phyloP scores from a whole-genome alignment of 768 basidiomycete genomes.

The Serendipita sp. region DNA sequence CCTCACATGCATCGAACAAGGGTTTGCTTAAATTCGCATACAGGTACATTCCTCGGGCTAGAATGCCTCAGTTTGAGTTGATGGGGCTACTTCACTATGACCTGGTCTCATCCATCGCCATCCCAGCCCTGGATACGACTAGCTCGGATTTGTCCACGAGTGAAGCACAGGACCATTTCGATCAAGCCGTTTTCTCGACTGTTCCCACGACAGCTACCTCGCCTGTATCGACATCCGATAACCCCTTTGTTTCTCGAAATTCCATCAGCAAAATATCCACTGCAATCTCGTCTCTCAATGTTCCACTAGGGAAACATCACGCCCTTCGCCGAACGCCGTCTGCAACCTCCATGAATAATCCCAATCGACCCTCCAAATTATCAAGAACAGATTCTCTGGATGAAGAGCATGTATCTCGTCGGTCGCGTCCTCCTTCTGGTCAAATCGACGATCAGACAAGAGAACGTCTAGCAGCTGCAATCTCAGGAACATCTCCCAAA shows the following conservation, averaged over 20 bases:
- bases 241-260: not conserved
- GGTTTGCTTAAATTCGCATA: slow-evolving; percentile 9
- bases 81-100: slow-evolving; percentile 84
- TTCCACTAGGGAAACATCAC: not conserved
- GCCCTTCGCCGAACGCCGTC: not conserved
- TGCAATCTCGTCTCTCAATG: not conserved
- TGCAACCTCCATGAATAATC: not conserved
- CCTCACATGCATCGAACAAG: not conserved
- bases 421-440: not conserved
- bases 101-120: slow-evolving; percentile 73
- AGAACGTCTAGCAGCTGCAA: not conserved
- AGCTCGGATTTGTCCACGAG: not conserved
- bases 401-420: not conserved
- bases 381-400: not conserved
- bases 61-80: slow-evolving; percentile 96
- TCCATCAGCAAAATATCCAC: not conserved
- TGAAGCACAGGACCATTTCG: not conserved
- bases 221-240: not conserved
- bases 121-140: slow-evolving; percentile 30
- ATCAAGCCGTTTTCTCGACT: slow-evolving; percentile 1
- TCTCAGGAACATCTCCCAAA: not conserved
- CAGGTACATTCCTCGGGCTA: slow-evolving; percentile 90
- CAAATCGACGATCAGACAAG: not conserved
- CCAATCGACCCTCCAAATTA: not conserved
- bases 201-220: not conserved